These are phyloP conservation scores for Pichia eremophila DNA, from an alignment of 805 yeast genomes.

Conservation along the genomic window DNA sequence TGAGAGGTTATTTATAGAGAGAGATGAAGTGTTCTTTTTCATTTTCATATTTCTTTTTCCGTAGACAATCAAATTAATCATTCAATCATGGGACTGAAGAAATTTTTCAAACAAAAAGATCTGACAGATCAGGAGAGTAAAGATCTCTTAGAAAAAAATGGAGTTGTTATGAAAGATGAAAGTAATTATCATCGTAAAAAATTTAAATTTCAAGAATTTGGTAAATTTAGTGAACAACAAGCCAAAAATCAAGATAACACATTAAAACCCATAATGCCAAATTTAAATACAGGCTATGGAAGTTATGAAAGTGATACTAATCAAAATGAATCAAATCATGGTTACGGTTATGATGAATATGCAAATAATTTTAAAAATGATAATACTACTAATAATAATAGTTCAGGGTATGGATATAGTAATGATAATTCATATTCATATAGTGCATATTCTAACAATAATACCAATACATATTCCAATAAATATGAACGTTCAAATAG, in stretches of 20 bases:
- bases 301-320: slow-evolving; percentile 7
- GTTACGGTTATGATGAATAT: slow-evolving; percentile 15
- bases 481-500: not conserved
- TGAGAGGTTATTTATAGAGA: too few relatives aligned
- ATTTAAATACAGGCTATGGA: slow-evolving; percentile 8
- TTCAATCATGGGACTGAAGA: slow-evolving; percentile 37
- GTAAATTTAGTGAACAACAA: slow-evolving; percentile 35
- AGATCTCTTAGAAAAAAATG: slow-evolving; percentile 33
- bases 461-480: not conserved
- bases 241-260: slow-evolving; percentile 11
- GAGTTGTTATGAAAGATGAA: slow-evolving; percentile 29
- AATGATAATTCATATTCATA: not conserved
- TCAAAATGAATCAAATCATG: slow-evolving; percentile 16
- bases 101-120: slow-evolving; percentile 40
- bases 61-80: not conserved
- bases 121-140: slow-evolving; percentile 32
- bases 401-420: not conserved
- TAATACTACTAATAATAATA: not conserved
- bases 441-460: not conserved
- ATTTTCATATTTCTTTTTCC: too few relatives aligned
- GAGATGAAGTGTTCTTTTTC: too few relatives aligned
- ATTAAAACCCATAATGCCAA: slow-evolving; percentile 13
- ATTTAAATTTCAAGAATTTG: slow-evolving; percentile 40
- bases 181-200: slow-evolving; percentile 22
- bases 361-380: slow-evolving; percentile 7